These are phyloP conservation scores for Pluteus cervinus DNA, from an alignment of 768 basidiomycete species.

Conservation along the genomic window DNA sequence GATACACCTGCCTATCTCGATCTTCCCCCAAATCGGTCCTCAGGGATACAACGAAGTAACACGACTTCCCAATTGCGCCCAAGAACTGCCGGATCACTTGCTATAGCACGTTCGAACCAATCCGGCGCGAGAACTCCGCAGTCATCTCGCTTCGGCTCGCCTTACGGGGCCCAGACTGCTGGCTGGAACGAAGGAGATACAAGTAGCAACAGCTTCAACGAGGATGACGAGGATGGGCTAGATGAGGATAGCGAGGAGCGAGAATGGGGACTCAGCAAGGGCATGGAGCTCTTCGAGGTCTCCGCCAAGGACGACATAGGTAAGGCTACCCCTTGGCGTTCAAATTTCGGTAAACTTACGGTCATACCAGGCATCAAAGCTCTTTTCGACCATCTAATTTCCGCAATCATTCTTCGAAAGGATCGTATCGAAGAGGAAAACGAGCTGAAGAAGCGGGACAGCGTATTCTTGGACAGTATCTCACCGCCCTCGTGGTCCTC, in stretches of 20 bases:
- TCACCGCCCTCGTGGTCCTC: constrained; percentile 70
- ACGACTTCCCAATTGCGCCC: constrained; percentile 41
- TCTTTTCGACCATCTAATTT: constrained; percentile 76
- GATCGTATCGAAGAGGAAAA: constrained; percentile 80
- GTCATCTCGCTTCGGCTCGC: constrained; percentile 53
- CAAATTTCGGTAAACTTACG: constrained; percentile 7
- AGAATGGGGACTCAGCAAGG: constrained; percentile 76
- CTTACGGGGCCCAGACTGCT: constrained; percentile 43
- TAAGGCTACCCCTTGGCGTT: constrained; percentile 27
- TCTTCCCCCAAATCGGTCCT: constrained; percentile 45
- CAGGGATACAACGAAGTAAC: constrained; percentile 48
- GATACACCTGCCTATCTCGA: constrained; percentile 61
- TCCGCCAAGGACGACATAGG: constrained; percentile 86
- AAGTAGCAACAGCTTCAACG: constrained; percentile 62
- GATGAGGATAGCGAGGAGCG: constrained; percentile 41
- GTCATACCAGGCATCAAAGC: constrained; percentile 62
- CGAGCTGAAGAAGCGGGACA: constrained; percentile 74
- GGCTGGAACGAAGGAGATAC: constrained; percentile 56
- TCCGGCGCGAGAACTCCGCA: constrained; percentile 40
- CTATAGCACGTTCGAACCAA: constrained; percentile 44
- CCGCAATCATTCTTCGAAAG: constrained; percentile 72
- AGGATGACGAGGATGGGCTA: constrained; percentile 55
- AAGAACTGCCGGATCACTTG: constrained; percentile 38
- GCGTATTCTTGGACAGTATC: constrained; percentile 65
- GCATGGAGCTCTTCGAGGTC: constrained; percentile 87